These are phyloP conservation scores for Ampelomyces quisqualis DNA, from an alignment of 2,329 filamentous ascomycete species.

Conservation along the genomic window DNA sequence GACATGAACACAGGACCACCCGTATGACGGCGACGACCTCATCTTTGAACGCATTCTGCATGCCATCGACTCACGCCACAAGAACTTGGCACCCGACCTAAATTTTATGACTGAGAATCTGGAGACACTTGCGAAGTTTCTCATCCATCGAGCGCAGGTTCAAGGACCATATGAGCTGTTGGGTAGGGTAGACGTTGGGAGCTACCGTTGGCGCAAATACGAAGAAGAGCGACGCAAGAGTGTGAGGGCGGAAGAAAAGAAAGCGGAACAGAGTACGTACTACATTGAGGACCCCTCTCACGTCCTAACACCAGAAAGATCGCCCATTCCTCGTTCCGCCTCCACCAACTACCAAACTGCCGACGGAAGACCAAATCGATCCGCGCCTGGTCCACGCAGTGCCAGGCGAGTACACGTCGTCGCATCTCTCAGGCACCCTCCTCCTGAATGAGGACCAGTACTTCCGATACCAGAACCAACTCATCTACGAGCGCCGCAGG, in stretches of 20 bases:
- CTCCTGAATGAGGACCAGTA: constrained; percentile 8
- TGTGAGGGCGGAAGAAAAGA: neutral
- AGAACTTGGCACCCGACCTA: constrained; percentile 6
- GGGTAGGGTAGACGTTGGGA: constrained; percentile 7
- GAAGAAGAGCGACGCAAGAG: constrained; percentile 1
- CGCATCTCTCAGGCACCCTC: constrained; percentile 1
- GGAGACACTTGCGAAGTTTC: constrained; percentile 9
- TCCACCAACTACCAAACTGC: neutral
- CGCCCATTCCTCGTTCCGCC: neutral
- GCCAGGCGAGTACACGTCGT: constrained; percentile 8
- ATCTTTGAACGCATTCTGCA: constrained; percentile 17
- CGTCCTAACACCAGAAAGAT: neutral
- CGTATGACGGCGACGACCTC: constrained; percentile 11
- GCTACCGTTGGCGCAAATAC: constrained; percentile 8
- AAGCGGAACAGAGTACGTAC: constrained; percentile 1
- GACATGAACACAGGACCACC: constrained; percentile 2
- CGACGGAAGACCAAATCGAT: constrained; percentile 8
- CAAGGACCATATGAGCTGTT: constrained; percentile 16
- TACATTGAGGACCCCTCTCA: too few relatives aligned
- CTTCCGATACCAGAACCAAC: constrained; percentile 7
- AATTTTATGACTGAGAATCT: constrained; percentile 7
- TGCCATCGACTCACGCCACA: constrained; percentile 9
- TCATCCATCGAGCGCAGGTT: constrained; percentile 14
- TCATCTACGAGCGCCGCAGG: neutral
- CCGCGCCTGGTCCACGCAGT: constrained; percentile 13